Evolutionary conservation across 148 eudicot species (phyloP), one percentile per base, ranked within the genome.

Genomic region (Silene latifolia): DNA sequence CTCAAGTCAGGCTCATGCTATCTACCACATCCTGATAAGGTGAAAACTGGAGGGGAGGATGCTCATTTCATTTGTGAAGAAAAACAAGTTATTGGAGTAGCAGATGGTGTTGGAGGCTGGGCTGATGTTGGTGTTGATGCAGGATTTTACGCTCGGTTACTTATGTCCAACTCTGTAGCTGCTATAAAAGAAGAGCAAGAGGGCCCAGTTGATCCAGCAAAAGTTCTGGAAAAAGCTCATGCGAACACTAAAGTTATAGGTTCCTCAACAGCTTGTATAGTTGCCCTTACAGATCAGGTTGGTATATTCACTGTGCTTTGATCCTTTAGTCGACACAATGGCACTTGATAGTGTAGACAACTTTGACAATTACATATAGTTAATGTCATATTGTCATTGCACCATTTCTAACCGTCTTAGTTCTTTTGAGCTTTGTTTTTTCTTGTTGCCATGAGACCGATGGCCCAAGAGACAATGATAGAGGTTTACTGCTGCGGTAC

Each of bases 51-150:
- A 73, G 99, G 99, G 19, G 99, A 95, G 84, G 99, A 95, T 87
- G 99, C 97, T 69, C 96, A 95, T 73, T 95, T 95, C 78, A 92
- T 95, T 44, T 90, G 92, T 80, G 88, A 71, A 23, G 88, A 88
- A 59, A 83, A 86, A 77, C 85, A 83, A 77, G 90, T 75, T 29
- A 83, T 95, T 78, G 98, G 98, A 44, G 89, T 95, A 67, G 98
- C 98, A 14, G 98, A 95, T 87, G 98, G 98, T 44, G 98, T 95
- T 81, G 98, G 98, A 82, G 97, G 98, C 44, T 95, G 98, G 98
- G 93, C 98, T 27, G 96, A 89, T 68, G 85, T 89, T 69, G 96
- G 96, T 72, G 85, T 93, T 71, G 85, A 95, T 88, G 92, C 98
- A 14, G 98, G 98, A 24, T 29, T 72, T 67, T 95, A 90, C 80